These are phyloP conservation scores for Vitis cinerea DNA, from an alignment of 164 flowering plant species.

Conservation along the genomic window DNA sequence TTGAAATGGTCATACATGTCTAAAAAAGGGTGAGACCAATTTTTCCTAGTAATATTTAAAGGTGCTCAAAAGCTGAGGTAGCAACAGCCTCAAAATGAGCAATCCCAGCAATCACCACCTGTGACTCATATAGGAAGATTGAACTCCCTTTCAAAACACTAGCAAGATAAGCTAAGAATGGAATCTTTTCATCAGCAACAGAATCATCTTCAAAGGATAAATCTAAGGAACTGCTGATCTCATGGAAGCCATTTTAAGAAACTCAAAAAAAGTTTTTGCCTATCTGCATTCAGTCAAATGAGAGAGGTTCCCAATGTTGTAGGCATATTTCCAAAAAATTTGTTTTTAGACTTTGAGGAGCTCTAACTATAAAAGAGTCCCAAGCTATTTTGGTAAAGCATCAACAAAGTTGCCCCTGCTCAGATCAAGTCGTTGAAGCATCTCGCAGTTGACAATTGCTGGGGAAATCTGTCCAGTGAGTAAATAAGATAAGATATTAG, in stretches of 20 bases:
- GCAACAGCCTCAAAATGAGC: conserved; percentile 92
- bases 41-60: conserved; percentile 65
- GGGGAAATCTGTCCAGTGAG: conserved; percentile 61
- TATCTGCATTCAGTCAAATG: conserved; percentile 78
- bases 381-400: conserved; percentile 57
- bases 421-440: conserved; percentile 79
- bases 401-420: conserved; percentile 52
- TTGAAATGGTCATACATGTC: conserved; percentile 97
- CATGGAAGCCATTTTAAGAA: conserved; percentile 86
- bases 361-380: conserved; percentile 66
- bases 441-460: conserved; percentile 53
- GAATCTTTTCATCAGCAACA: conserved; percentile 95
- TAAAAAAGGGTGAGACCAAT: conserved; percentile 78
- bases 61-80: conserved; percentile 89
- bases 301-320: conserved; percentile 56
- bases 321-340: conserved; percentile 64
- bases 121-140: conserved; percentile 79
- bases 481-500: conserved; percentile 63
- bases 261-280: conserved; percentile 82
- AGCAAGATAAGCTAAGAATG: conserved; percentile 91
- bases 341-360: conserved; percentile 63
- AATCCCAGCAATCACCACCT: conserved; percentile 91
- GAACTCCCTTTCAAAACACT: conserved; percentile 36
- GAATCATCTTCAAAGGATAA: conserved; percentile 88
- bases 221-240: conserved; percentile 87